phyloP scores from a whole-genome alignment of 192 early-diverging fungal species.

The Coemansia sp. region DNA sequence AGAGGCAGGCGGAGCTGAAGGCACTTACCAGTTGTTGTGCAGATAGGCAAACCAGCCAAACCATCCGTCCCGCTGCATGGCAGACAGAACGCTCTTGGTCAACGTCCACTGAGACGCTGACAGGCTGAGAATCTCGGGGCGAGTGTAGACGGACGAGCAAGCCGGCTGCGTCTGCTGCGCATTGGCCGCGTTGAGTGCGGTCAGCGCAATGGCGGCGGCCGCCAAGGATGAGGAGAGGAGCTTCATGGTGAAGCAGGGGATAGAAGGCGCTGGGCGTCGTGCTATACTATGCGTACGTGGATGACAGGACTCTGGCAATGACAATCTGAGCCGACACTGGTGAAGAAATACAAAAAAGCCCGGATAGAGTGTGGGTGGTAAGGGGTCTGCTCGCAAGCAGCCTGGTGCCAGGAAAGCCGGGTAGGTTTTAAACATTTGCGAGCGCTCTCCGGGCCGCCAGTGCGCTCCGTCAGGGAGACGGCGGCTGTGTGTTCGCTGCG shows the following conservation, averaged over 20 bases:
- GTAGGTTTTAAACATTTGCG: neutral
- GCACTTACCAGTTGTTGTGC: conserved; percentile 35
- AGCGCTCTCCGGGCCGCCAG: too few relatives aligned
- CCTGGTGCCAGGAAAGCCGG: too few relatives aligned
- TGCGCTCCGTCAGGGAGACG: too few relatives aligned
- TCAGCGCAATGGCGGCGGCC: conserved; percentile 29
- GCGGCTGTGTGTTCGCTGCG: too few relatives aligned
- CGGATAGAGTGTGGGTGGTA: neutral
- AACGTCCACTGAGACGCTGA: conserved; percentile 25
- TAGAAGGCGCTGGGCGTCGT: too few relatives aligned
- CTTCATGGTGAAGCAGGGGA: conserved; percentile 23
- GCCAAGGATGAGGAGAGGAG: conserved; percentile 11
- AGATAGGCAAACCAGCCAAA: conserved; percentile 44
- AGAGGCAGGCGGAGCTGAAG: neutral
- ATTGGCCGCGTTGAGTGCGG: conserved; percentile 11
- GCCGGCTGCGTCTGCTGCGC: conserved; percentile 42
- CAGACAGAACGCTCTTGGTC: conserved; percentile 15
- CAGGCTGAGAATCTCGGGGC: conserved; percentile 45
- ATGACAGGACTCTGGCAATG: neutral
- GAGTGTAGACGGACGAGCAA: conserved; percentile 45
- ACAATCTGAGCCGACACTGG: neutral
- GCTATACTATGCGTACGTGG: neutral
- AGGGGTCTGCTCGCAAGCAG: too few relatives aligned
- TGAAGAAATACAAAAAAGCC: neutral
- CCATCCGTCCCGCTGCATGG: conserved; percentile 49